Percentiles rank a stretch among this genome's conserved stretches.
phyloP scores from a whole-genome alignment of 2,329 filamentous ascomycete genomes.

The Cladosporium sp. region DNA sequence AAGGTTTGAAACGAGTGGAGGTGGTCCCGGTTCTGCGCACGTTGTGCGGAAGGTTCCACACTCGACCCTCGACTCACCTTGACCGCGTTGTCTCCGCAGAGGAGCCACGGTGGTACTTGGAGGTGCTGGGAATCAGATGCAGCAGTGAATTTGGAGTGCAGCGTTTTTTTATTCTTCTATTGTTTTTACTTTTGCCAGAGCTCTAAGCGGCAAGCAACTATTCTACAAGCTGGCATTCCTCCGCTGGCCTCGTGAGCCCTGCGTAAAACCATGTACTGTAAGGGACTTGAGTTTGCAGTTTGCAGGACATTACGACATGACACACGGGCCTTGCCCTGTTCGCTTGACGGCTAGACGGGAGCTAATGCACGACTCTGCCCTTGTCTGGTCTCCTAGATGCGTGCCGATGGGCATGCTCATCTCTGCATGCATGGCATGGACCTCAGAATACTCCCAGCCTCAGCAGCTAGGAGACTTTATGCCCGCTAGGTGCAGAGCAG shows the following conservation, averaged over 20 bases:
- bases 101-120: neutral
- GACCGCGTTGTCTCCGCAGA: neutral
- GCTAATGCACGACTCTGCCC: slow-evolving; percentile 6
- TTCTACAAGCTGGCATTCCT: no score
- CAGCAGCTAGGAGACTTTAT: neutral
- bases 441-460: neutral
- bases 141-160: no score
- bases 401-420: slow-evolving; percentile 10
- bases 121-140: no score
- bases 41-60: neutral
- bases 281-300: no score
- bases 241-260: no score
- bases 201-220: no score
- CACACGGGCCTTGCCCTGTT: slow-evolving; percentile 6
- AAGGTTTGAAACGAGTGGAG: neutral
- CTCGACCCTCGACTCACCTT: neutral
- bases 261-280: no score
- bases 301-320: slow-evolving; percentile 3
- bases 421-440: slow-evolving; percentile 9
- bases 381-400: slow-evolving; percentile 8
- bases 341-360: slow-evolving; percentile 5
- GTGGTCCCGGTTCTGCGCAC: neutral
- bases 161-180: no score
- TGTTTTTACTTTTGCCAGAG: no score
- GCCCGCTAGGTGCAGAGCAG: neutral